A percentile compares a stretch with the other conserved stretches of the same genome.
Evolutionary conservation across 2,329 filamentous ascomycete species (phyloP).

Genomic region (Alternaria hordeiaustralica): DNA sequence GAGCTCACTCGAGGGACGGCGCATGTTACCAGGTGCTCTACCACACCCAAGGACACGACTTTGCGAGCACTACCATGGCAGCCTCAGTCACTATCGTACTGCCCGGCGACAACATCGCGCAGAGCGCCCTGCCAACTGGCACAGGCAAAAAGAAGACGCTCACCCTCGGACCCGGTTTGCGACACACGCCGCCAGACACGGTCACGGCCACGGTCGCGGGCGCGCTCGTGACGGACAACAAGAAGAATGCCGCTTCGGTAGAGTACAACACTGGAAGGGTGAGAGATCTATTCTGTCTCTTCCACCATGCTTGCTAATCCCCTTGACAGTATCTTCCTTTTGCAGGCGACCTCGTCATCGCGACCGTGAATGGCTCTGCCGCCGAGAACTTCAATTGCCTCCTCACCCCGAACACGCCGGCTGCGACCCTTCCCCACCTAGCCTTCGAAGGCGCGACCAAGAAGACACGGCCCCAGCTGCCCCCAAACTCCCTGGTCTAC

Average conservation of each 20-base stretch:
- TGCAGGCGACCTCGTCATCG: slow-evolving; percentile 86
- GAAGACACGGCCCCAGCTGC: slow-evolving; percentile 84
- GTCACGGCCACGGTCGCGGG: slow-evolving; percentile 73
- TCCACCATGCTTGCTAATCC: slow-evolving; percentile 20
- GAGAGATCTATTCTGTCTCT: slow-evolving; percentile 32
- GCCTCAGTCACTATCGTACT: slow-evolving; percentile 70
- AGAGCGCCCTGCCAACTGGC: slow-evolving; percentile 69
- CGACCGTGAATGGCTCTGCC: slow-evolving; percentile 77
- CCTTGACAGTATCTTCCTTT: slow-evolving; percentile 75
- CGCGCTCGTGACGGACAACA: slow-evolving; percentile 69
- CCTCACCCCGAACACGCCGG: slow-evolving; percentile 68
- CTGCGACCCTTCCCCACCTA: slow-evolving; percentile 79
- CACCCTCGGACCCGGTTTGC: slow-evolving; percentile 82
- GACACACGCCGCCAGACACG: slow-evolving; percentile 77
- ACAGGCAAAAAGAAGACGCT: slow-evolving; percentile 69
- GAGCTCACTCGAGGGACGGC: slow-evolving; percentile 17
- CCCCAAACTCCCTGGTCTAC: slow-evolving; percentile 81
- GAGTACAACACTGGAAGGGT: slow-evolving; percentile 75
- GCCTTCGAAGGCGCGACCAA: slow-evolving; percentile 93
- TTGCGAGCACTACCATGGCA: slow-evolving; percentile 56
- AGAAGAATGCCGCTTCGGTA: slow-evolving; percentile 80
- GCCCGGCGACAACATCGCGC: slow-evolving; percentile 78
- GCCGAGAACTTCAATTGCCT: slow-evolving; percentile 81
- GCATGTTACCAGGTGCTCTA: slow-evolving; percentile 5
- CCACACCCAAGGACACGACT: not conserved